Percentiles rank a stretch among this genome's conserved stretches.
Evolutionary conservation across 2,329 filamentous ascomycete species (phyloP).

Genomic region (Cadophora gregata): DNA sequence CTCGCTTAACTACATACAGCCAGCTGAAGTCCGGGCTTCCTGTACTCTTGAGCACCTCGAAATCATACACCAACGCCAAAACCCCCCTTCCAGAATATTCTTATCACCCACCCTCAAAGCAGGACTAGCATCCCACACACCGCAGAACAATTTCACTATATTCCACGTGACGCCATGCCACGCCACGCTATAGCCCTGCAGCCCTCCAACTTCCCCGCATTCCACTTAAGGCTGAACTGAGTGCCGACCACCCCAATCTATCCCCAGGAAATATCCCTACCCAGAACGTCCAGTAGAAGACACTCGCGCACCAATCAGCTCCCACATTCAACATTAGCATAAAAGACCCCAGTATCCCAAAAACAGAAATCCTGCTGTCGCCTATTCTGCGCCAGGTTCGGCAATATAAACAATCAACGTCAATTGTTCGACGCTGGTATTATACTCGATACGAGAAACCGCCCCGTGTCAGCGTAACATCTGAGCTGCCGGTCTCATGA

Average conservation of each 20-base stretch:
- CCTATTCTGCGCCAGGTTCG: neutral
- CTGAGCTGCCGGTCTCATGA: slow-evolving; percentile 4
- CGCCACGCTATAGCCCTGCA: no score
- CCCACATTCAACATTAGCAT: neutral
- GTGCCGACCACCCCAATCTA: slow-evolving; percentile 10
- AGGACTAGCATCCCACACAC: neutral
- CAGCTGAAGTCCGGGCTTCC: no score
- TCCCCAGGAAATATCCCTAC: neutral
- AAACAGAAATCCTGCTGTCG: neutral
- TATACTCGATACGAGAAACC: neutral
- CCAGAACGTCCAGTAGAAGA: neutral
- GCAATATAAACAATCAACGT: neutral
- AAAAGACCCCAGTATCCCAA: neutral
- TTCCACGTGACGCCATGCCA: neutral
- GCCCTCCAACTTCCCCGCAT: slow-evolving; percentile 4
- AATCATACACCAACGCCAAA: neutral
- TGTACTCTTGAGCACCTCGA: neutral
- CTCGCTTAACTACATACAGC: no score
- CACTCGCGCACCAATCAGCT: neutral
- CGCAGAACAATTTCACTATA: neutral
- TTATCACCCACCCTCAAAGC: neutral
- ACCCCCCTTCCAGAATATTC: neutral
- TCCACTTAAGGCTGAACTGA: slow-evolving; percentile 3
- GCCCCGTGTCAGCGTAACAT: neutral
- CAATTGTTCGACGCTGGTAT: neutral